phyloP scores from a whole-genome alignment of 768 basidiomycete genomes.

The Mycena filopes region DNA sequence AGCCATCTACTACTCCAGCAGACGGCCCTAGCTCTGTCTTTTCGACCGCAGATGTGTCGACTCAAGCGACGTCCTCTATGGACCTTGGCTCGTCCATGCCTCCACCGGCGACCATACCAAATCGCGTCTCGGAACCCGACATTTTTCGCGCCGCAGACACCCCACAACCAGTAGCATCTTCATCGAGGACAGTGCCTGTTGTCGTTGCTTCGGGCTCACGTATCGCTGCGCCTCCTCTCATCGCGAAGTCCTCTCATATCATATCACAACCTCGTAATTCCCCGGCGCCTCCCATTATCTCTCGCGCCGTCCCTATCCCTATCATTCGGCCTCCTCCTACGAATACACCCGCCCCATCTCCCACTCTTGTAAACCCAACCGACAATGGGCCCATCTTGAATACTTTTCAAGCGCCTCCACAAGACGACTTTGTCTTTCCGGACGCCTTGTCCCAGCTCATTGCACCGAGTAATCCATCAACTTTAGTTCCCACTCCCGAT shows the following conservation, averaged over 20 bases:
- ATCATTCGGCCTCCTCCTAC: not conserved
- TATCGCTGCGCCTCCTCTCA: constrained; percentile 17
- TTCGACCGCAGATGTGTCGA: constrained; percentile 15
- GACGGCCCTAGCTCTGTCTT: constrained; percentile 2
- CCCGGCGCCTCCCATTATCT: constrained; percentile 24
- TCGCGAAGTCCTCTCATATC: constrained; percentile 5
- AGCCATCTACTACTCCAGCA: constrained; percentile 26
- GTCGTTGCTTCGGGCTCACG: constrained; percentile 16
- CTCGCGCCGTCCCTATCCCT: constrained; percentile 8
- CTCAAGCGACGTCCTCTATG: not conserved
- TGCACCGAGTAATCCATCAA: constrained; percentile 15
- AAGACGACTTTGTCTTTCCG: constrained; percentile 20
- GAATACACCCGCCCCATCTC: constrained; percentile 10
- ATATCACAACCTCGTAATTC: constrained; percentile 13
- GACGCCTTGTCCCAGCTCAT: constrained; percentile 22
- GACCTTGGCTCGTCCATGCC: constrained; percentile 16
- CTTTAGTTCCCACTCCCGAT: not conserved
- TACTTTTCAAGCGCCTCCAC: not conserved
- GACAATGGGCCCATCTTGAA: constrained; percentile 2
- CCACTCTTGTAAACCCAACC: constrained; percentile 14
- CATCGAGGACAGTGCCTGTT: constrained; percentile 13
- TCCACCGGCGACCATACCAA: constrained; percentile 18
- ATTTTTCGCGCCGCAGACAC: constrained; percentile 2
- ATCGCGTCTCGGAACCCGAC: constrained; percentile 8
- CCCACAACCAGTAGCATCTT: constrained; percentile 17